Percentiles rank a stretch among this genome's conserved stretches.
Evolutionary conservation across 495 filamentous ascomycete species (phyloP).

Genomic region (Trichocladium antarcticum): DNA sequence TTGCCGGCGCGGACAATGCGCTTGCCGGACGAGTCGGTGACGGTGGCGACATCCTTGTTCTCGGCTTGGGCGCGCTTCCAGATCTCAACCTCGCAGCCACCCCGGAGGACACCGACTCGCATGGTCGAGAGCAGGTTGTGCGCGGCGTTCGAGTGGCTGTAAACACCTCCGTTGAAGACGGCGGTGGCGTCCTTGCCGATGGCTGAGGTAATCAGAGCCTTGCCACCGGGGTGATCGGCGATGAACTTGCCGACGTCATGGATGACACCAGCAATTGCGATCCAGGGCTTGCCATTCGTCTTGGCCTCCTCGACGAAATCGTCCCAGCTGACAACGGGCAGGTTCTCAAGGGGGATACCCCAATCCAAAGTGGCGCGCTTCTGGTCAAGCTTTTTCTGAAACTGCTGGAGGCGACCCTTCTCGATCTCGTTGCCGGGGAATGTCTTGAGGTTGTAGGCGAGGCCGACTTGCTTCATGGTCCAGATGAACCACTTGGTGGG

Average conservation of each 20-base stretch:
- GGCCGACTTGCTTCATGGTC: constrained; percentile 82
- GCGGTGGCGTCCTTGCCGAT: constrained; percentile 97
- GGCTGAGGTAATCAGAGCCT: constrained; percentile 82
- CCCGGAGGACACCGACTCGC: constrained; percentile 91
- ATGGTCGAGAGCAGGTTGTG: constrained; percentile 96
- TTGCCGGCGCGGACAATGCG: constrained; percentile 81
- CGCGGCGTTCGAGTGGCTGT: constrained; percentile 94
- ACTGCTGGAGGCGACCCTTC: constrained; percentile 93
- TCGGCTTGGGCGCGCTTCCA: constrained; percentile 93
- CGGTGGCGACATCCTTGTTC: constrained; percentile 69
- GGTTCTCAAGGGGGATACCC: constrained; percentile 86
- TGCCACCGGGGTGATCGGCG: constrained; percentile 93
- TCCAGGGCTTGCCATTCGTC: constrained; percentile 60
- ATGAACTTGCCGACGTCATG: constrained; percentile 94
- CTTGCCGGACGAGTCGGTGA: constrained; percentile 72
- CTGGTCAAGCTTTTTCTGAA: constrained; percentile 98
- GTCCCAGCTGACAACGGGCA: constrained; percentile 95
- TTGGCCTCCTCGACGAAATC: constrained; percentile 82
- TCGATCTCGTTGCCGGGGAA: constrained; percentile 98
- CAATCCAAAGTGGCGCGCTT: constrained; percentile 87
- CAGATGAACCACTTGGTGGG: constrained; percentile 98
- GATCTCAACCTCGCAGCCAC: constrained; percentile 96
- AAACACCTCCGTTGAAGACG: constrained; percentile 98
- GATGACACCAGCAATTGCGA: constrained; percentile 87
- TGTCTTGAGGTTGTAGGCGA: constrained; percentile 92